Evolutionary conservation across 306 rosid species (phyloP), one percentile per base, ranked within the genome.

Genomic region (Heteromeles arbutifolia): DNA sequence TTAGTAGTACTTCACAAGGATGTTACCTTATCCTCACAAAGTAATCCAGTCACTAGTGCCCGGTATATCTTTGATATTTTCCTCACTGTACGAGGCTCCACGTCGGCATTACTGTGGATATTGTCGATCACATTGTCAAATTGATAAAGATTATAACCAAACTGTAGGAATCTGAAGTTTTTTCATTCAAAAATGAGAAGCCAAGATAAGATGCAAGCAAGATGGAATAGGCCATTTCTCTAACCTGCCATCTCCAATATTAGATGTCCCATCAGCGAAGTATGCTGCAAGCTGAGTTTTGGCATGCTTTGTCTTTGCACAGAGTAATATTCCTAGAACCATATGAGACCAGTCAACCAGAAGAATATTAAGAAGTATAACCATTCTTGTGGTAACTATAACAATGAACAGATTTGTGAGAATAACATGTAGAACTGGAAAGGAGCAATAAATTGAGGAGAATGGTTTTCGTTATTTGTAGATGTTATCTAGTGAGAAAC

Each of bases 301-400:
- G 45, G 96, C 96, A 52, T 80, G 80, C 81, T 86, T 86, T n/a
- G 95, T 90, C 85, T 92, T 92, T 43, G 98, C 98, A 88, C 98
- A 92, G 68, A 94, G 89, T 78, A 94, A 88, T 74, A 94, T 87
- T 68, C 77, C 77, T 26, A 62, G 28, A 70, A 57, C 67, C 67
- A 76, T 53, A 59, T 79, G 22, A 45, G 34, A 48, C 73, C 32
- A 74, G 69, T 62, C 11, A 74, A 29, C 22, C n/a, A 29, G 10
- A 72, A 54, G 57, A 19, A 56, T 22, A 56, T 56, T 8, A 56
- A 34, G 21, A 32, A 72, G 29, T 70, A 32, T 4, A n/a, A 24
- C 14, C 15, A 54, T 72, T 34, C 29, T 5, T 34, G 15, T 54
- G 0, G 65, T n/a, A 32, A 54, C 52, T 28, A 8, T 8, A 56